Conservation (phyloP, 176 grass and related monocot genomes). For the Thinopyrum elongatum region DNA sequence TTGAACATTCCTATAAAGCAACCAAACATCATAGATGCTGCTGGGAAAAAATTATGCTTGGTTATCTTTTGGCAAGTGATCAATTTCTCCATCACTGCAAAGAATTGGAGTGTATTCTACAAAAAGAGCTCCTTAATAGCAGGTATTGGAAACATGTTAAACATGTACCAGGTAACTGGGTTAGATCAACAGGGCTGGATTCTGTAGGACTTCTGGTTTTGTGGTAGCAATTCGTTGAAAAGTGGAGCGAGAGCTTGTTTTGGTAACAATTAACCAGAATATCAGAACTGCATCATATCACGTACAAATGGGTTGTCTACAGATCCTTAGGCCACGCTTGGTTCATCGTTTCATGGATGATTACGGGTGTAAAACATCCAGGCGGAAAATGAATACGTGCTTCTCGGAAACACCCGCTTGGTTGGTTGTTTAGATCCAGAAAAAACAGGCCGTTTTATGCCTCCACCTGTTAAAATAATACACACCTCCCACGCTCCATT, state of each 20-base stretch:
- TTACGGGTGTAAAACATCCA: too few relatives aligned
- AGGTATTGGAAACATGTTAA: constrained; percentile 4
- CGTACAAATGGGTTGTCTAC: neutral
- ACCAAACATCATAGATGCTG: neutral
- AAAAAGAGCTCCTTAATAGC: constrained; percentile 20
- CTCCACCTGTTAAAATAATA: too few relatives aligned
- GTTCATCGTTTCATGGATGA: too few relatives aligned
- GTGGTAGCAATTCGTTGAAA: neutral
- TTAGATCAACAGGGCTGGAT: neutral
- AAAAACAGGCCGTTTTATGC: too few relatives aligned
- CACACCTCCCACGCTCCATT: too few relatives aligned
- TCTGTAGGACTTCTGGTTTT: neutral
- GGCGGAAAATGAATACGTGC: too few relatives aligned
- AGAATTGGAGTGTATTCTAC: neutral
- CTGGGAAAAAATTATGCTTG: neutral
- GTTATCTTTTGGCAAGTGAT: neutral
- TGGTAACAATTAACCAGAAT: constrained; percentile 12
- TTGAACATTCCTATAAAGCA: constrained; percentile 2
- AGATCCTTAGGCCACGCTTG: neutral
- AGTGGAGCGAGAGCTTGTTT: neutral
- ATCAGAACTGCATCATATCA: neutral
- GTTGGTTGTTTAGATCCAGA: too few relatives aligned
- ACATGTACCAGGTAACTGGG: neutral
- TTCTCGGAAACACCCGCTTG: too few relatives aligned
- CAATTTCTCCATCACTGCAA: constrained; percentile 5